phyloP scores from a whole-genome alignment of 169 alveolate genomes.

The Cryptosporidium sp. region DNA sequence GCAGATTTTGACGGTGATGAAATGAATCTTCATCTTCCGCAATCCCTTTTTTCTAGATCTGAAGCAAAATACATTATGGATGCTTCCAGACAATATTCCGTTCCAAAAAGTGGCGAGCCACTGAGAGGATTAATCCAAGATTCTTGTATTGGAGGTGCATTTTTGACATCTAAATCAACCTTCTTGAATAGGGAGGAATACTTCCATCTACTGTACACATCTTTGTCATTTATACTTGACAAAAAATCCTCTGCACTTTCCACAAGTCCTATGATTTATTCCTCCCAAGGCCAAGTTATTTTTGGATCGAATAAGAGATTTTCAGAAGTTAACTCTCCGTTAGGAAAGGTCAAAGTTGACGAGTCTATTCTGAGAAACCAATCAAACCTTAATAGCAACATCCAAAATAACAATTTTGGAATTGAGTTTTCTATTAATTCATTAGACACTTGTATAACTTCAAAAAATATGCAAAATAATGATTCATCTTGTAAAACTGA shows the following conservation, averaged over 20 bases:
- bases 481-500: not conserved
- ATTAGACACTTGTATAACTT: not conserved
- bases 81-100: slow-evolving; percentile 95
- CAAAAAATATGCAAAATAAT: not conserved
- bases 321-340: slow-evolving; percentile 53
- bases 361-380: slow-evolving; percentile 30
- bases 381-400: not conserved
- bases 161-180: slow-evolving; percentile 94
- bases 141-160: slow-evolving; percentile 94
- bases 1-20: slow-evolving; percentile 99
- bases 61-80: slow-evolving; percentile 95
- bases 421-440: not conserved
- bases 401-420: not conserved
- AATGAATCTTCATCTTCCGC: slow-evolving; percentile 97
- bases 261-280: slow-evolving; percentile 42
- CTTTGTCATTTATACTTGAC: slow-evolving; percentile 43
- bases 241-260: slow-evolving; percentile 61
- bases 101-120: slow-evolving; percentile 98
- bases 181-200: slow-evolving; percentile 90
- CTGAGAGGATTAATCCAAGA: slow-evolving; percentile 98
- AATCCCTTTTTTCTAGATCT: slow-evolving; percentile 93
- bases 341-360: slow-evolving; percentile 45
- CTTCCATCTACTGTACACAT: slow-evolving; percentile 84
- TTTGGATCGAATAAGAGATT: slow-evolving; percentile 59
- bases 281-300: slow-evolving; percentile 61